Evolutionary conservation across 2,329 filamentous ascomycete genomes (phyloP).

Genomic region (Tolypocladium guangdongense): DNA sequence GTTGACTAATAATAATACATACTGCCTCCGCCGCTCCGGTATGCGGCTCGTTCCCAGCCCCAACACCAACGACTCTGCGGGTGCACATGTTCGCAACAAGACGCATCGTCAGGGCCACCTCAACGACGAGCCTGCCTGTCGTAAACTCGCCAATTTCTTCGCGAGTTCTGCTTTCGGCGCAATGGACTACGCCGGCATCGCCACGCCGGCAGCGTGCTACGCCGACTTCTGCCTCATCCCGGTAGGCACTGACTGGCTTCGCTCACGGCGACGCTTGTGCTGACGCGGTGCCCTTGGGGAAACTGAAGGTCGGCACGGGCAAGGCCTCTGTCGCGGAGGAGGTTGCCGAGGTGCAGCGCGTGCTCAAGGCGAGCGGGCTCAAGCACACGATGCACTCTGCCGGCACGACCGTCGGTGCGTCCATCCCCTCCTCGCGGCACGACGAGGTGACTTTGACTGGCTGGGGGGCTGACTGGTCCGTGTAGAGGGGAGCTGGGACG

Average conservation of each 20-base stretch:
- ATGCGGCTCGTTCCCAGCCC: not conserved
- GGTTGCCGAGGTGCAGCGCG: conserved; percentile 77
- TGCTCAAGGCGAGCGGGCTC: conserved; percentile 71
- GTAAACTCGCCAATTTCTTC: not conserved
- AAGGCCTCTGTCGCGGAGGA: conserved; percentile 67
- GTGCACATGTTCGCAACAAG: not conserved
- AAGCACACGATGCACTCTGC: conserved; percentile 86
- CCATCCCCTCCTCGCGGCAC: not conserved
- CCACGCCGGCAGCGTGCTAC: conserved; percentile 65
- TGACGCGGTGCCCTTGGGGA: not conserved
- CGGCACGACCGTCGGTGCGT: conserved; percentile 80
- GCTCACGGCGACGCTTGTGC: not conserved
- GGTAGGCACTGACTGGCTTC: conserved; percentile 12
- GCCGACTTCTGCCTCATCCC: conserved; percentile 91
- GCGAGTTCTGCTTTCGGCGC: not conserved
- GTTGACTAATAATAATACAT: not conserved
- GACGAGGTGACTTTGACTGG: no score
- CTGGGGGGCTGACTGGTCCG: no score
- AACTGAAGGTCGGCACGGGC: conserved; percentile 62
- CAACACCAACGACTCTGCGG: not conserved
- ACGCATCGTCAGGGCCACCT: not conserved
- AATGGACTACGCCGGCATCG: conserved; percentile 36
- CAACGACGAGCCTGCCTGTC: not conserved
- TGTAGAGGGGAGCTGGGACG: conserved; percentile 85
- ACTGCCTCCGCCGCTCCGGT: no score